Conservation (phyloP, 2,329 filamentous ascomycete genomes). For the Monosporascus ibericus region DNA sequence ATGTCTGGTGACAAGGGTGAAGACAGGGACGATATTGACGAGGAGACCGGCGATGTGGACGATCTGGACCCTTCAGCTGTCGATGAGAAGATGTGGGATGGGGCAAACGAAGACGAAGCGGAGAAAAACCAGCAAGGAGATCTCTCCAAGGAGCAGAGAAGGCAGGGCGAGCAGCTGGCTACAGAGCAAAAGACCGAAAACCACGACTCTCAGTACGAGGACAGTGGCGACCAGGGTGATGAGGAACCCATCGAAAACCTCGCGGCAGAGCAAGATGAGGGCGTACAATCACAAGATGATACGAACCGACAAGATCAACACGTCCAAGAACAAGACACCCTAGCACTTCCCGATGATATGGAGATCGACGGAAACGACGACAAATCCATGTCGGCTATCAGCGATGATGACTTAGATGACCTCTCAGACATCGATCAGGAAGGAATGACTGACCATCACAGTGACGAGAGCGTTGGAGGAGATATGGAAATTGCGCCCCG, state of each 20-base stretch:
- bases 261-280: conserved; percentile 52
- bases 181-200: conserved; percentile 48
- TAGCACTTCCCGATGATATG: conserved; percentile 85
- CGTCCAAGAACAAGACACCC: conserved; percentile 71
- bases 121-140: conserved; percentile 78
- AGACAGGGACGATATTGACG: conserved; percentile 72
- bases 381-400: conserved; percentile 43
- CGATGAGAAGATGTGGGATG: conserved; percentile 99
- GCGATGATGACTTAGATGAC: conserved; percentile 53
- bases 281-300: conserved; percentile 49
- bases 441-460: conserved; percentile 31
- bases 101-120: conserved; percentile 69
- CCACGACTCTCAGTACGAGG: conserved; percentile 44
- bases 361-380: conserved; percentile 67
- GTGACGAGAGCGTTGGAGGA: conserved; percentile 31
- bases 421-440: conserved; percentile 43
- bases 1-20: conserved; percentile 60
- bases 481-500: conserved; percentile 36
- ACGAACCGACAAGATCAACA: conserved; percentile 63
- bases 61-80: conserved; percentile 84
- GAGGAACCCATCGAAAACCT: conserved; percentile 54
- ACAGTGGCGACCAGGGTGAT: conserved; percentile 38
- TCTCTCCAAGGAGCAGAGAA: conserved; percentile 62
- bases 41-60: conserved; percentile 86
- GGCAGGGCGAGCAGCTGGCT: conserved; percentile 55